Evolutionary conservation across 441 rosid species (phyloP).

Genomic region (Mallotus japonicus): DNA sequence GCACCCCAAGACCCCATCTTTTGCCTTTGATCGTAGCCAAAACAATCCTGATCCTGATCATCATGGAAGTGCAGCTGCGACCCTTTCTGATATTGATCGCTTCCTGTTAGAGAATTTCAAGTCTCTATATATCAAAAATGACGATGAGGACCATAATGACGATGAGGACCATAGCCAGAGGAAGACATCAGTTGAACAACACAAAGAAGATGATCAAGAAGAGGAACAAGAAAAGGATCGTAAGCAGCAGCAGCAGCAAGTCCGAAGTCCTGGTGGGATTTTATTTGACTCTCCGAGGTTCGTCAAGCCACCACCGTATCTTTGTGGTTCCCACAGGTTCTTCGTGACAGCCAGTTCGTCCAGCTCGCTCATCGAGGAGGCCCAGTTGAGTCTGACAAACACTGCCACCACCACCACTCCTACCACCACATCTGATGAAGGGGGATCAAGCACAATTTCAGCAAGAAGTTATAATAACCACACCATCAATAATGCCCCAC

Average conservation of each 20-base stretch:
- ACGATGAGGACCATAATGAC: conserved; percentile 21
- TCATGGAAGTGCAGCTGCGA: conserved; percentile 44
- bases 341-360: conserved; percentile 38
- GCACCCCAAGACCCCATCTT: conserved; percentile 60
- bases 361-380: conserved; percentile 50
- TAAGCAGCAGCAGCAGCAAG: neutral
- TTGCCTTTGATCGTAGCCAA: conserved; percentile 33
- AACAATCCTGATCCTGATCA: neutral
- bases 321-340: conserved; percentile 39
- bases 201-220: conserved; percentile 6
- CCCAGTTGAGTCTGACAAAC: conserved; percentile 33
- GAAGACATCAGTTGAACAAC: neutral
- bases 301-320: conserved; percentile 26
- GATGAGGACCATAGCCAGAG: conserved; percentile 11
- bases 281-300: conserved; percentile 50
- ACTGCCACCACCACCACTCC: neutral
- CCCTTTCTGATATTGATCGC: conserved; percentile 72
- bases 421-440: conserved; percentile 27
- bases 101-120: conserved; percentile 79
- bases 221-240: conserved; percentile 8
- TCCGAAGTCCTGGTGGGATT: conserved; percentile 22
- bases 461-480: neutral
- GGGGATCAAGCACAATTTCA: conserved; percentile 30
- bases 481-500: neutral
- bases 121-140: conserved; percentile 59